A percentile compares a stretch with the other conserved stretches of the same genome.
These are phyloP conservation scores for Diplocarpon rosae DNA, from an alignment of 2,329 filamentous ascomycete species.

Conservation along the genomic window DNA sequence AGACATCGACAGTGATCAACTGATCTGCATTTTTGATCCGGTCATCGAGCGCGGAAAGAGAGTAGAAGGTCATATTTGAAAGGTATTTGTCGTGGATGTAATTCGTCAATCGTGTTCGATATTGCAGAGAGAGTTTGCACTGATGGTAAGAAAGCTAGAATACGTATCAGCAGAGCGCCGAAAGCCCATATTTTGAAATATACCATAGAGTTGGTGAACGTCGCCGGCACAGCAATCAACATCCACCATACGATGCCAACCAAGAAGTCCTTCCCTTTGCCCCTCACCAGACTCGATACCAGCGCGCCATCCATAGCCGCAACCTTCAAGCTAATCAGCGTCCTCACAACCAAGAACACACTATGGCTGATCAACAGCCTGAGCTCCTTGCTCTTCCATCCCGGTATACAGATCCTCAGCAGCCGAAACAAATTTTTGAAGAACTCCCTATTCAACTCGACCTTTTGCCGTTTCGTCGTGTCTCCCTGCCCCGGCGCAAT, in stretches of 20 bases:
- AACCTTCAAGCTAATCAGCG: constrained; percentile 88
- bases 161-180: constrained; percentile 5
- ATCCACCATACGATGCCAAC: constrained; percentile 95
- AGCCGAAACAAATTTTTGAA: constrained; percentile 57
- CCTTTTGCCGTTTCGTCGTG: constrained; percentile 54
- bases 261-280: constrained; percentile 82
- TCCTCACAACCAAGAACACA: constrained; percentile 82
- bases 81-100: constrained; percentile 93
- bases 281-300: constrained; percentile 84
- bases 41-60: constrained; percentile 87
- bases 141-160: constrained; percentile 85
- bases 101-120: constrained; percentile 86
- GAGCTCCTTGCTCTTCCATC: constrained; percentile 81
- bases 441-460: constrained; percentile 85
- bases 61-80: constrained; percentile 96
- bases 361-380: constrained; percentile 81
- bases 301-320: constrained; percentile 90
- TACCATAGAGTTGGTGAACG: constrained; percentile 98
- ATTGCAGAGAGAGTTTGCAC: constrained; percentile 84
- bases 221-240: constrained; percentile 88
- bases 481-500: constrained; percentile 31
- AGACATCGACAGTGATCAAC: constrained; percentile 90
- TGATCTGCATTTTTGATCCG: constrained; percentile 98
- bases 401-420: constrained; percentile 78
- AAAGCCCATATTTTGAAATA: constrained; percentile 21